Evolutionary conservation across 169 alveolate species (phyloP), one percentile per base, ranked within the genome.

Genomic region (Plasmodium adleri): DNA sequence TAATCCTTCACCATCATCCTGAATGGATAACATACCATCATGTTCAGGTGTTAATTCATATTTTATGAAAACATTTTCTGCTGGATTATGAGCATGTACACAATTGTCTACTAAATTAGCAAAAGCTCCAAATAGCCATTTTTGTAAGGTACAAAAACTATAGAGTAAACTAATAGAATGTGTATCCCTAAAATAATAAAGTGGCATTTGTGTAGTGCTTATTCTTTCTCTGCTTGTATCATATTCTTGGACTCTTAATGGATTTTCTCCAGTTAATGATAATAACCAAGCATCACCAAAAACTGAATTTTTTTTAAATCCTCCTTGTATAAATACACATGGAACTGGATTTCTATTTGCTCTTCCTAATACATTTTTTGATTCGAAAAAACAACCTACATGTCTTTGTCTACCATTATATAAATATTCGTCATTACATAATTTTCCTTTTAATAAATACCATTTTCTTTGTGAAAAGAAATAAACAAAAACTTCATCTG

Each of bases 71-170:
- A 94, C 68, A 73, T 92, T 94, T 17, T 92, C 93, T 15, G 95
- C 93, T 22, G 91, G 85, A n/a, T 91, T 92, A 12, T 32, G 39
- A 13, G 94, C 94, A 9, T 94, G 92, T 22, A 95, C 93, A 54
- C 96, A 92, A 66, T 95, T 95, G 60, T 93, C 94, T 0, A 94
- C 92, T 49, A 95, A 76, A 74, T 95, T 97, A 6, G 97, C 95
- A 17, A 95, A 74, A n/a, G 97, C 97, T 58, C 97, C 97, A 74
- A 95, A 95, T 0, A 93, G 89, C 97, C 97, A 95, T 74, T 92
- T 83, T 71, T 95, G 97, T 80, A 92, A 88, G 9, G 94, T 62
- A 68, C 96, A 93, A 54, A 94, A 68, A n/a, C 94, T 95, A 91
- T 95, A 94, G 17, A 94, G 71, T 76, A 94, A 73, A 52, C 92